Evolutionary conservation across 2,329 filamentous ascomycete species (phyloP), one percentile per base, ranked within the genome.

Genomic region (Pestalotiopsis sp.): DNA sequence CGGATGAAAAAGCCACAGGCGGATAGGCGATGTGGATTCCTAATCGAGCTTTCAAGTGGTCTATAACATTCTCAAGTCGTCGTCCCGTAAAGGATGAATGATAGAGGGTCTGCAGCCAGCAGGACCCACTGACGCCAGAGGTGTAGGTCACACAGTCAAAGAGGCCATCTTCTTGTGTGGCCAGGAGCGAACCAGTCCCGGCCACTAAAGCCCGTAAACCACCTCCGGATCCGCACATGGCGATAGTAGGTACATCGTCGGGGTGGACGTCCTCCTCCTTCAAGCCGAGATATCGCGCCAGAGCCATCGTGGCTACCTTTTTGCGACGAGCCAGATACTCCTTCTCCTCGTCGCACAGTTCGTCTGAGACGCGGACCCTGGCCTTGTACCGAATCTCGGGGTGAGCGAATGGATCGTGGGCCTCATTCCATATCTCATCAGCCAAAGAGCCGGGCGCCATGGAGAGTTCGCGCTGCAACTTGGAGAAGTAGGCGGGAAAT

Each of bases 91-190:
- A 86, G 0, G 93, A 93, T 0, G 93, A 95, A 76, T 96, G 91
- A 77, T 93, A 97, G 4, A 99, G 85, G 0, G 93, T 86, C 78
- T 98, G 95, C 5, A 98, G 86, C 96, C 96, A 99, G 79, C 96
- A 98, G 72, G 93, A 97, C 0, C 96, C 96, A 77, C 94, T 98
- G 63, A 99, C 96, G 1, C 96, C 96, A 4, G 95, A 94, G 0
- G 94, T 97, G 76, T 99, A 99, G 1, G 95, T 98, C 12, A 93
- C 88, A 78, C 96, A 98, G 80, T 98, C 95, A 78, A 97, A 97
- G 0, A 99, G 84, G 0, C 96, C 96, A 68, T 93, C 92, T 78
- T 98, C 92, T 69, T 94, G 90, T 0, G 94, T 88, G 3, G 94
- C 95, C 11, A 96, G 84, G 70, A 97, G 91, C 0, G 95, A 98